Base-by-base conservation (phyloP, 176 grass and related monocot species). In the Oryza meyeriana region DNA sequence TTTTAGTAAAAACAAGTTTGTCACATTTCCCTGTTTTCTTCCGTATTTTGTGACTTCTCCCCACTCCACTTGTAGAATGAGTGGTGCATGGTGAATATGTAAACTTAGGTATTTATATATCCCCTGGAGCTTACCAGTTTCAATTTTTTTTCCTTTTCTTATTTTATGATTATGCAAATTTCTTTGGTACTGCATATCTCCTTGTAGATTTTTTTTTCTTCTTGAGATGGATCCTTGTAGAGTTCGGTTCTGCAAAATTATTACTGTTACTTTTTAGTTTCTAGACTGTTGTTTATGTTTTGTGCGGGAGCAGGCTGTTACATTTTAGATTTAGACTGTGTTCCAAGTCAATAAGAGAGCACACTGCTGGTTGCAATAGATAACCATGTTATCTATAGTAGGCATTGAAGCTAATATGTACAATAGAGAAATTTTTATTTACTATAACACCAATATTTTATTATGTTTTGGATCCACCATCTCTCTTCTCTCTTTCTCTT, bases 91-190 rank as follows among this genome's bases (percentile, higher is more conserved):
- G 6, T 29, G 41, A 69, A 59, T 18, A 71, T 28, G 24, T 30
- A 22, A 69, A 61, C 25, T 81, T 61, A 6, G 41, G 38, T 65
- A 47, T 24, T 47, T 31, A 48, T 40, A 79, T 48, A 48, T 34
- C 28, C 6, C 29, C 6, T 70, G 50, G 24, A 59, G 26, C 59
- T 52, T 72, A 36, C 30, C 3, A 36, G 28, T 64, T 72, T 79
- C 42, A 24, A 55, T 3, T 41, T 12, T 11, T 41, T 58, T 74
- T 16, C 40, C n/a, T n/a, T 13, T 67, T 66, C 57, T 27, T 74
- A 66, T 80, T 38, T 75, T 79, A 4, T 31, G 10, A 20, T 64
- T 35, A 83, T 72, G 42, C 26, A 32, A 32, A 55, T 31, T 78
- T 42, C 61, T 78, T 29, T 72, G 28, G 11, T 72, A 66, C 22